A percentile compares a stretch with the other conserved stretches of the same genome.
Evolutionary conservation across 177 flowering plant species (phyloP).

Genomic region (Tripterygium wilfordii): DNA sequence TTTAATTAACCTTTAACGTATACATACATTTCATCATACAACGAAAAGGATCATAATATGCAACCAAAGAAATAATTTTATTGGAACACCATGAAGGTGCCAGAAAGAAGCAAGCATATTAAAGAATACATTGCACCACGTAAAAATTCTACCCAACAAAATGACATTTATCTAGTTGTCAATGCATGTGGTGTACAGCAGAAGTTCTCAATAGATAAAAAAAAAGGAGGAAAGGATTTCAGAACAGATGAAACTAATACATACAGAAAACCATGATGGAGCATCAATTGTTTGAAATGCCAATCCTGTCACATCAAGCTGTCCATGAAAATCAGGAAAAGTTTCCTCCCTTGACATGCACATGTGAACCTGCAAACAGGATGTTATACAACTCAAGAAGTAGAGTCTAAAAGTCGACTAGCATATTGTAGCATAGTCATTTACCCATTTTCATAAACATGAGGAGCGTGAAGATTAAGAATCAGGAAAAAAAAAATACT

Average conservation of each 20-base stretch:
- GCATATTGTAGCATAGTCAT: too few species aligned
- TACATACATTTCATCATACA: too few species aligned
- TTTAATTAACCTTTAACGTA: too few species aligned
- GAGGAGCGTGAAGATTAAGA: too few species aligned
- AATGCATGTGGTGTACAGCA: too few species aligned
- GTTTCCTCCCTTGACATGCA: constrained; percentile 94
- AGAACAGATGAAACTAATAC: constrained; percentile 19
- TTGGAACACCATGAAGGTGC: not conserved
- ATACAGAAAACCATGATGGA: constrained; percentile 82
- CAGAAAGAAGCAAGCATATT: not conserved
- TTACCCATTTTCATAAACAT: too few species aligned
- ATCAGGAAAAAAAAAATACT: too few species aligned
- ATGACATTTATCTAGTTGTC: too few species aligned
- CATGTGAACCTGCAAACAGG: constrained; percentile 67
- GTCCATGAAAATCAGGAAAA: constrained; percentile 96
- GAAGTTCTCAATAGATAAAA: not conserved
- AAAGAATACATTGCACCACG: not conserved
- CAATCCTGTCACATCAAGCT: constrained; percentile 86
- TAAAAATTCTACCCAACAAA: too few species aligned
- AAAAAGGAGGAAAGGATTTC: constrained; percentile 1
- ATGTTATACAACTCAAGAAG: not conserved
- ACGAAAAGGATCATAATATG: too few species aligned
- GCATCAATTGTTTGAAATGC: constrained; percentile 75
- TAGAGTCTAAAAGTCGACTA: not conserved
- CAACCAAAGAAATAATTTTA: too few species aligned